Conservation (phyloP, 495 filamentous ascomycete species). For the Haplographium delicatum region DNA sequence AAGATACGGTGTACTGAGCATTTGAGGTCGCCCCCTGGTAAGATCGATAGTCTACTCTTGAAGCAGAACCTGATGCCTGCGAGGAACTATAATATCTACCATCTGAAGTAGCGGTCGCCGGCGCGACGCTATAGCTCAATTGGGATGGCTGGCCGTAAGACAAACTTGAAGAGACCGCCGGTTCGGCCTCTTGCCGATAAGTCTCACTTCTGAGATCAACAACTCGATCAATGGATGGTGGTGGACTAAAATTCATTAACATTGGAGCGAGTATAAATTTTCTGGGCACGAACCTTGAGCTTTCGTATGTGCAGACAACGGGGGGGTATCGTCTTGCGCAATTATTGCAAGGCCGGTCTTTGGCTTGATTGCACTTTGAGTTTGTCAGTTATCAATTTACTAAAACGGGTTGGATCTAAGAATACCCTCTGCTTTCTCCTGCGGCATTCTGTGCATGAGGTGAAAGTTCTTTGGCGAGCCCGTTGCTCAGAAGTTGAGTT, state of each 20-base stretch:
- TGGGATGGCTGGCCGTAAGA: neutral
- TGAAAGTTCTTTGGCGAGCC: slow-evolving; percentile 21
- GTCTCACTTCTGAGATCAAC: slow-evolving; percentile 11
- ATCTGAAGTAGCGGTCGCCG: neutral
- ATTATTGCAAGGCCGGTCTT: slow-evolving; percentile 23
- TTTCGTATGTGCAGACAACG: slow-evolving; percentile 21
- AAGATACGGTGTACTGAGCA: neutral
- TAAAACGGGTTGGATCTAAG: neutral
- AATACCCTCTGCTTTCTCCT: slow-evolving; percentile 24
- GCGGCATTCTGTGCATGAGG: slow-evolving; percentile 24
- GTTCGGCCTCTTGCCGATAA: neutral
- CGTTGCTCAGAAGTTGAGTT: slow-evolving; percentile 8
- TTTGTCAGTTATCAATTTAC: neutral
- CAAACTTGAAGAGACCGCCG: neutral
- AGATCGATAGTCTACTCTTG: neutral
- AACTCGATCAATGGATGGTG: slow-evolving; percentile 7
- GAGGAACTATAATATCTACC: neutral
- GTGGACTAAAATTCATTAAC: slow-evolving; percentile 2
- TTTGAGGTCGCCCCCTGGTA: neutral
- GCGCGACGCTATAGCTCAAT: neutral
- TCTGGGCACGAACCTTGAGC: slow-evolving; percentile 11
- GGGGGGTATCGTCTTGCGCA: slow-evolving; percentile 24
- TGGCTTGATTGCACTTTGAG: slow-evolving; percentile 25
- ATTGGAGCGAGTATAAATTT: too few species aligned
- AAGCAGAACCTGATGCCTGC: neutral